Evolutionary conservation across 306 rosid species (phyloP), one percentile per base, ranked within the genome.

Genomic region (Cotoneaster glaucophyllus): DNA sequence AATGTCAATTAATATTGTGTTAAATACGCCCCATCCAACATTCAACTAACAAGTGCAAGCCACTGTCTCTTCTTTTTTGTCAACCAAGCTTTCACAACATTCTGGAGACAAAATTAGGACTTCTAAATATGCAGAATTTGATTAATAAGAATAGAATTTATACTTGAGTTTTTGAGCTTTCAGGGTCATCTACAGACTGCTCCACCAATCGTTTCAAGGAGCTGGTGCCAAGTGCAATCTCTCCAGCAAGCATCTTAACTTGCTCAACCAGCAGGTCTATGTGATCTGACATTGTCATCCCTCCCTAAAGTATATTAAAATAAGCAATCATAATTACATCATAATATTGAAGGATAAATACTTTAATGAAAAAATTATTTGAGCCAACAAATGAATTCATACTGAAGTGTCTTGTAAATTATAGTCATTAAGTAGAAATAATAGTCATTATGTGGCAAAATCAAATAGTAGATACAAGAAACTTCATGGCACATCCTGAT

Each of bases 211-310:
- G 99, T 86, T 91, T 96, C 84, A 96, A 88, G 74, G 99, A 88
- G 85, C 99, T 96, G 77, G 99, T 93, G 84, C 91, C 85, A 73
- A 96, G 91, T 63, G 99, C 99, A 78, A 96, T 84, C 78, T 96
- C 99, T 74, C 97, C 99, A 65, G 98, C 97, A 78, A 96, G 98
- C 99, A 96, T 89, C 89, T 96, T 96, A 74, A 96, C 97, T 90
- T 96, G 99, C 85, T 96, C 99, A 41, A 82, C 96, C 70, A 93
- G 98, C 81, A 96, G 96, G 81, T 96, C 99, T 86, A 86, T 87
- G 81, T 96, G 99, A 89, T 96, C 99, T 5, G 97, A 89, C 81
- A 85, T 85, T 67, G 97, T 80, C 89, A 92, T 93, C 80, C 95
- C 97, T 37, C 86, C 96, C 99, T 95, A 74, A 50, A 79, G 71